phyloP scores from a whole-genome alignment of 2,329 filamentous ascomycete genomes.

The Aspergillus fijiensis region DNA sequence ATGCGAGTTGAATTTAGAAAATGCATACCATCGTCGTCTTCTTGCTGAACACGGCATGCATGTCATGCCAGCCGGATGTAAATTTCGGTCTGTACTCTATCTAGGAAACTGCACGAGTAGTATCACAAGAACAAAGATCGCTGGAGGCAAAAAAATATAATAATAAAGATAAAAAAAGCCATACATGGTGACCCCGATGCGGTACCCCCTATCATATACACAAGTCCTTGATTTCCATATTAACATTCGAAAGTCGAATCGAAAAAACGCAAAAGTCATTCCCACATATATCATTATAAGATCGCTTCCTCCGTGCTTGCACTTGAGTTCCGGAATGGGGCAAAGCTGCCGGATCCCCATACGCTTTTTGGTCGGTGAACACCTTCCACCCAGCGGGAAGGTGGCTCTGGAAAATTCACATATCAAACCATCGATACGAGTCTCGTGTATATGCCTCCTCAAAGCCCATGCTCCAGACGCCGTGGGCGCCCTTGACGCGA shows the following conservation, averaged over 20 bases:
- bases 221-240: not conserved
- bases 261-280: not conserved
- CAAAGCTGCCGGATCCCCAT: no score
- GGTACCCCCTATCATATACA: not conserved
- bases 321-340: no score
- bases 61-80: no score
- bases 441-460: constrained; percentile 16
- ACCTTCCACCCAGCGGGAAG: no score
- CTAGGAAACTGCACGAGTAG: no score
- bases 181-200: no score
- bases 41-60: not conserved
- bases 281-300: constrained; percentile 3
- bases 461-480: constrained; percentile 27
- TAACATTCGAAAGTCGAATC: not conserved
- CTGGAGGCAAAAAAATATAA: no score
- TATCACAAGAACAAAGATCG: no score
- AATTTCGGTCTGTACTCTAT: not conserved
- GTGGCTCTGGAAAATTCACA: not conserved
- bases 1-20: no score
- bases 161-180: no score
- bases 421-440: not conserved
- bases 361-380: no score
- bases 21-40: not conserved
- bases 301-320: not conserved
- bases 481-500: constrained; percentile 22